Evolutionary conservation across 345 rosid genomes (phyloP), one percentile per base, ranked within the genome.

Genomic region (Orychophragmus violaceus): DNA sequence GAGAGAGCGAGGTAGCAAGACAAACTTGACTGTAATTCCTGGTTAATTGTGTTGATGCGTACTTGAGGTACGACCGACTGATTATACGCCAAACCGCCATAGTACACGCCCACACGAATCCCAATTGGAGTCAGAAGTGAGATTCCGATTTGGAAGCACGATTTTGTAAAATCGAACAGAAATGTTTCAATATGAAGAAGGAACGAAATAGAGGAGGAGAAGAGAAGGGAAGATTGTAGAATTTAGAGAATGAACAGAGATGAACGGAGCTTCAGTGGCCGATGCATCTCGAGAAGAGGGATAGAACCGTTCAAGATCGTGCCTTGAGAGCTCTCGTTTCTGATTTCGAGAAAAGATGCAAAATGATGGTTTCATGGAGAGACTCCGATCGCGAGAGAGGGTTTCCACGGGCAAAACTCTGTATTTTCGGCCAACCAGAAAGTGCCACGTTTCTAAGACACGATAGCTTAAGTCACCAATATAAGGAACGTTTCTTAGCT

Each of bases 81-180:
- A 59, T 66, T 14, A 66, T 25, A 74, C 77, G 77, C 77, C 77
- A 74, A 32, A 74, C 30, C 29, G 68, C 63, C 77, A 74, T 72
- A 7, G 69, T 62, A 33, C 8, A 48, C n/a, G 35, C 39, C 1
- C 16, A 30, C 0, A 3, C 19, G 35, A 68, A 45, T 68, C 35
- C 46, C 3, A 10, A 32, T 29, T 58, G 16, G 54, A 49, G 23
- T 23, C 54, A 49, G 29, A 49, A 49, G 3, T 19, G 52, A 22
- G 25, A 60, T 41, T 41, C 44, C 46, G 65, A 24, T 44, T 35
- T 50, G 30, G 18, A 13, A 50, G 16, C 33, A 12, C n/a, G 69
- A 12, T 52, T 52, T 65, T n/a, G 12, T 13, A 6, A 12, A 21
- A 6, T 21, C 13, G 28, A 57, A 12, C 19, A 57, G 12, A 22